phyloP scores from a whole-genome alignment of 2,329 filamentous ascomycete genomes.

The Trichoderma afroharzianum region DNA sequence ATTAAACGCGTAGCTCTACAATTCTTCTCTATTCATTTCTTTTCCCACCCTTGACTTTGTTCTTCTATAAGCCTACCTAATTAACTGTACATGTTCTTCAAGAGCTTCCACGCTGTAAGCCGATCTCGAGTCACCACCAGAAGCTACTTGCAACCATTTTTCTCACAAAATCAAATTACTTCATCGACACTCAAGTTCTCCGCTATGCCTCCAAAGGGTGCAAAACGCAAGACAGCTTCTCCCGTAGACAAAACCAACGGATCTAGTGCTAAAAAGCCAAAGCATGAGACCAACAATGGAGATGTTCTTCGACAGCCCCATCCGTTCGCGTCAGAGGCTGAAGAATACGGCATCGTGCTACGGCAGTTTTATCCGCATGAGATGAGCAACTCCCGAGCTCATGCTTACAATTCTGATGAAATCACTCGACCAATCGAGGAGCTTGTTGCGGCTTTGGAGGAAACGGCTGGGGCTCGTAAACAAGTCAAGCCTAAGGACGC shows the following conservation, averaged over 20 bases:
- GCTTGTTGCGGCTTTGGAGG: slow-evolving; percentile 57
- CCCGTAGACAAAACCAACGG: slow-evolving; percentile 23
- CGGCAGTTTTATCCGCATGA: slow-evolving; percentile 79
- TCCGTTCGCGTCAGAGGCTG: slow-evolving; percentile 43
- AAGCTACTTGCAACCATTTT: background rate
- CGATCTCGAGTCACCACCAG: background rate
- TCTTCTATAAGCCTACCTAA: background rate
- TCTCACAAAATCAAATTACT: background rate
- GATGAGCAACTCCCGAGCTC: slow-evolving; percentile 76
- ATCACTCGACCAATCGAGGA: slow-evolving; percentile 71
- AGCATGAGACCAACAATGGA: slow-evolving; percentile 24
- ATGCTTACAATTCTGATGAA: slow-evolving; percentile 66
- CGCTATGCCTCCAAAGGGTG: slow-evolving; percentile 29
- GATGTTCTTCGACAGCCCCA: slow-evolving; percentile 44
- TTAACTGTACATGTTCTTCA: slow-evolving; percentile 9
- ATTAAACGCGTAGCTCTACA: background rate
- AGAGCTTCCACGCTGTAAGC: background rate
- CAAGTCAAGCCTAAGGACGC: slow-evolving; percentile 53
- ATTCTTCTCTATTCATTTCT: background rate
- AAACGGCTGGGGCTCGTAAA: slow-evolving; percentile 54
- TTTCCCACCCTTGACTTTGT: background rate
- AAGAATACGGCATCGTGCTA: slow-evolving; percentile 60
- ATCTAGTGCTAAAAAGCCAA: slow-evolving; percentile 32
- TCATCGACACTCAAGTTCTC: background rate
- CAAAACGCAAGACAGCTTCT: slow-evolving; percentile 28